Evolutionary conservation across 805 yeast species (phyloP), one percentile per base, ranked within the genome.

Genomic region (Nakazawaea anatomiae): DNA sequence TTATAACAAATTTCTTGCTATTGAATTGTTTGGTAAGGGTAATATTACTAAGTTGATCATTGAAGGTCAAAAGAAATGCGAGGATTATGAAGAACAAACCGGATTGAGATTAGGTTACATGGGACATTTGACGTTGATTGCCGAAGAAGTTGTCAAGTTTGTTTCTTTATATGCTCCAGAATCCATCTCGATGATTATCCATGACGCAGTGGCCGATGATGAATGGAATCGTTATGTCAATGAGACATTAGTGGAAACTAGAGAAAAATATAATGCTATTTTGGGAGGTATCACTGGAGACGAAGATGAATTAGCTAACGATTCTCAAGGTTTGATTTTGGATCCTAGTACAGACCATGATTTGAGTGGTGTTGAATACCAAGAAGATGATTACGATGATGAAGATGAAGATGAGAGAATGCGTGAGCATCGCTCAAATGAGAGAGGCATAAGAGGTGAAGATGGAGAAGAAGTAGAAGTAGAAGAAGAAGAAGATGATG

Each of bases 71-170:
- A 67, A 69, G 54, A 68, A 69, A 31, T 83, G 87, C 52, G 77
- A 79, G 53, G 75, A 75, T 36, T 78, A 81, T 60, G 87, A 87
- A 63, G 77, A 75, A 55, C 70, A 70, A 52, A 73, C 74, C 12
- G 80, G 82, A 4, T 77, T 87, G 40, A 76, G 95, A 50, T 79
- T 91, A 39, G 99, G 99, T 0, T 94, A 89, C 63, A 90, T 91
- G 89, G 99, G 99, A n/a, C 99, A 94, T 65, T 70, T 94, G 56
- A 89, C 96, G 6, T 72, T 94, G 47, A 89, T 94, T 51, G 90
- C 96, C 47, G 99, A 94, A 65, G 99, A 94, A 65, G 90, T 94
- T 44, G 96, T 90, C 46, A 94, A 94, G 64, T 94, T 94, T 65
- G 69, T 72, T 7, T 73, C 76, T n/a, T 65, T 81, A 14, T 80